These are phyloP conservation scores for Emydomyces testavorans DNA, from an alignment of 2,329 filamentous ascomycete genomes.

Conservation along the genomic window DNA sequence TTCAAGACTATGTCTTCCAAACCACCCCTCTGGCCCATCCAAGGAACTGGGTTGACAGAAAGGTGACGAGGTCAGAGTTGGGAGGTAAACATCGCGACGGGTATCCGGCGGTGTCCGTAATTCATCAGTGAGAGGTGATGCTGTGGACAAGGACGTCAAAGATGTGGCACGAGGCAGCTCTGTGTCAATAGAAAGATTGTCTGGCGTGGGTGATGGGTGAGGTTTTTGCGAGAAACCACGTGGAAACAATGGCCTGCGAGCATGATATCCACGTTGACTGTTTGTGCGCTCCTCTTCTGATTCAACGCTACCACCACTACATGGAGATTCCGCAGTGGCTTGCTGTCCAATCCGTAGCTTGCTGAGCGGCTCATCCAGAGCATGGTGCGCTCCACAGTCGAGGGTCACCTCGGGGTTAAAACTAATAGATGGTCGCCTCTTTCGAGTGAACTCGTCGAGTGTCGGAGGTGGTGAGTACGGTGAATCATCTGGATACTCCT, in stretches of 20 bases:
- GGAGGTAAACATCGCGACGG: constrained; percentile 27
- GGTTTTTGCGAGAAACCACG: constrained; percentile 4
- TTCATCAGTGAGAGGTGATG: constrained; percentile 32
- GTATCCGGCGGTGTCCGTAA: constrained; percentile 33
- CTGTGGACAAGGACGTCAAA: constrained; percentile 36
- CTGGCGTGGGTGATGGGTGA: constrained; percentile 6
- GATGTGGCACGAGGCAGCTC: constrained; percentile 32
- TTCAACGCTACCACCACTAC: constrained; percentile 3
- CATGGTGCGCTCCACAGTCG: constrained; percentile 31
- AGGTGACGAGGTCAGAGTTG: constrained; percentile 30
- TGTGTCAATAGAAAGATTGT: constrained; percentile 15
- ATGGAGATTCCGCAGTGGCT: constrained; percentile 3
- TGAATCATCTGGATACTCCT: constrained; percentile 15
- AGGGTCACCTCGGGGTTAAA: constrained; percentile 33
- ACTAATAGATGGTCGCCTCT: constrained; percentile 33
- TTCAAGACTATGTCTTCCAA: constrained; percentile 20
- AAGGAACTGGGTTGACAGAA: constrained; percentile 30
- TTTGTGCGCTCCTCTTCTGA: constrained; percentile 3
- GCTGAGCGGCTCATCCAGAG: constrained; percentile 30
- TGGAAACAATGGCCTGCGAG: constrained; percentile 5
- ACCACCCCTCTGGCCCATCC: constrained; percentile 32
- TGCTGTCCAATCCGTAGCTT: background rate
- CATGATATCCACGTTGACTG: background rate
- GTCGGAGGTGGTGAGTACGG: constrained; percentile 30
- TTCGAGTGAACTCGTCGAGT: constrained; percentile 33